These are phyloP conservation scores for Byssoonygena ceratinophila DNA, from an alignment of 2,329 filamentous ascomycete genomes.

Conservation along the genomic window DNA sequence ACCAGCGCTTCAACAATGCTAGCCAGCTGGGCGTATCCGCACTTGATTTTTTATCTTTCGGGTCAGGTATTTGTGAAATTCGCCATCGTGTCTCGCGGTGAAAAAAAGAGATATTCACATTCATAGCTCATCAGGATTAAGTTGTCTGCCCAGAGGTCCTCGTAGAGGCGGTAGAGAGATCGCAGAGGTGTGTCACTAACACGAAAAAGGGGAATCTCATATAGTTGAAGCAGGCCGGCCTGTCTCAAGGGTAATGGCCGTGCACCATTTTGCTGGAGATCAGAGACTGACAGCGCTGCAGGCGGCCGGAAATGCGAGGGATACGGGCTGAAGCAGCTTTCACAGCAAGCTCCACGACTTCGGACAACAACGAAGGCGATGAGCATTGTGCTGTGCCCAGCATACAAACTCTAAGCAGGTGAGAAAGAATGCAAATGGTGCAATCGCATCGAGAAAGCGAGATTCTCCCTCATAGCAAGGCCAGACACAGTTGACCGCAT, in stretches of 20 bases:
- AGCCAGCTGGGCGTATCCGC: conserved; percentile 22
- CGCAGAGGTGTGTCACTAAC: conserved; percentile 20
- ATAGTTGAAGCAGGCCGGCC: not conserved
- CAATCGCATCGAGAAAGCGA: too few relatives aligned
- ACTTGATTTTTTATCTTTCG: conserved; percentile 21
- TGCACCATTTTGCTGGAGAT: not conserved
- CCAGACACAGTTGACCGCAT: too few relatives aligned
- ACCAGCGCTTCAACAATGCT: conserved; percentile 21
- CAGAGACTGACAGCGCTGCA: not conserved
- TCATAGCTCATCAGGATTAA: conserved; percentile 17
- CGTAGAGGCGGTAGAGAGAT: conserved; percentile 21
- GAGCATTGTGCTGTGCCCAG: too few relatives aligned
- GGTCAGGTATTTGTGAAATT: conserved; percentile 22
- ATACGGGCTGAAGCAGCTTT: conserved; percentile 1
- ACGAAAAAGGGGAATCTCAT: conserved; percentile 3
- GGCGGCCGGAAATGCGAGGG: not conserved
- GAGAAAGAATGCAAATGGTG: too few relatives aligned
- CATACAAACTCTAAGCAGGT: too few relatives aligned
- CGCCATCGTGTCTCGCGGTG: conserved; percentile 15
- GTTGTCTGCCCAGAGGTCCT: not conserved
- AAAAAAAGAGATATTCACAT: conserved; percentile 22
- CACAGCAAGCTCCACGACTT: not conserved
- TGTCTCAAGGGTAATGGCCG: not conserved
- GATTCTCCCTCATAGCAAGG: too few relatives aligned
- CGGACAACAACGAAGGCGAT: conserved; percentile 2